phyloP scores from a whole-genome alignment of 495 filamentous ascomycete genomes.

The Annulohypoxylon bovei region DNA sequence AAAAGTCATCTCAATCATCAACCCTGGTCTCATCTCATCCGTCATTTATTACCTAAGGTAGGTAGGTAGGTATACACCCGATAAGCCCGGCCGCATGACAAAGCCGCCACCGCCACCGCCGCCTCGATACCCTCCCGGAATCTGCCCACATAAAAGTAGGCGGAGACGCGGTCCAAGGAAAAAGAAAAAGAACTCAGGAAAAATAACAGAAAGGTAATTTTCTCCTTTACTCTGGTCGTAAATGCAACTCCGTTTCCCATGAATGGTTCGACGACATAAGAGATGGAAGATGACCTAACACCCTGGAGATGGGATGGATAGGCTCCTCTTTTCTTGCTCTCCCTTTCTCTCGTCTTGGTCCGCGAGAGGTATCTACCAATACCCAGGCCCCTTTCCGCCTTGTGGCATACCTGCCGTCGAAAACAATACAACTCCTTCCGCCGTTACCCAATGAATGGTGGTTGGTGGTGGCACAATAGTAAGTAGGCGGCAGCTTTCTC shows the following conservation, averaged over 20 bases:
- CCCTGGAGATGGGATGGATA: neutral
- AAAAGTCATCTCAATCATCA: constrained; percentile 30
- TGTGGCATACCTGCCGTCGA: constrained; percentile 1
- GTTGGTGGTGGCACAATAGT: constrained; percentile 37
- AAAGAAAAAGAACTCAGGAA: neutral
- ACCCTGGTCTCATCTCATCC: constrained; percentile 9
- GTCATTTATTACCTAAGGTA: constrained; percentile 1
- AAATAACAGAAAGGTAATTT: constrained; percentile 16
- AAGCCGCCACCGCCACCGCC: neutral
- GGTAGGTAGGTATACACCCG: neutral
- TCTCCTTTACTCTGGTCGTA: constrained; percentile 36
- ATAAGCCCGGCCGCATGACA: neutral
- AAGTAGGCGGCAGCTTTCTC: neutral
- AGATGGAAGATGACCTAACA: neutral
- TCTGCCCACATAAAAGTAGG: neutral
- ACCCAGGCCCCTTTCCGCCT: constrained; percentile 1
- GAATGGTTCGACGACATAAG: constrained; percentile 24
- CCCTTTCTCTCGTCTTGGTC: constrained; percentile 4
- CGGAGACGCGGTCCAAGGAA: constrained; percentile 22
- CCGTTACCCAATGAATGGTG: constrained; percentile 33
- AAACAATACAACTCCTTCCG: constrained; percentile 32
- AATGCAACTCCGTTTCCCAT: constrained; percentile 44
- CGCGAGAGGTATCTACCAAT: constrained; percentile 8
- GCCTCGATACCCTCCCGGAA: neutral
- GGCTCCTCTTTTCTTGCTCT: constrained; percentile 1